These are phyloP conservation scores for Corchorus olitorius DNA, from an alignment of 345 rosid species.

Conservation along the genomic window DNA sequence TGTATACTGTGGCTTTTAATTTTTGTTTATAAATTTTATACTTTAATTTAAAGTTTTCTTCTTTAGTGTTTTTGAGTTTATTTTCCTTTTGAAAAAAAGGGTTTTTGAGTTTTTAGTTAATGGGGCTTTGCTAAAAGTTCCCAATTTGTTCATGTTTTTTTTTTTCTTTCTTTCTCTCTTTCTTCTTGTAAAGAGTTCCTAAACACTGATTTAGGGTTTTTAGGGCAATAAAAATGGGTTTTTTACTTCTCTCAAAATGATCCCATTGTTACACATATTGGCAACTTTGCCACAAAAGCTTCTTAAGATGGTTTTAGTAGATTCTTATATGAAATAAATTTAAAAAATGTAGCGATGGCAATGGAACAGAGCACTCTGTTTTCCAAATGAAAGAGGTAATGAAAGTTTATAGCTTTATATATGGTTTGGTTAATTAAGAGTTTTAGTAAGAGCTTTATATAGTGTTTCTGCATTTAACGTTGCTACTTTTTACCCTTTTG, in stretches of 20 bases:
- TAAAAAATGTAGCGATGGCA: background rate
- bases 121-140: background rate
- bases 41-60: background rate
- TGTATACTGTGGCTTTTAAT: background rate
- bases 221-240: background rate
- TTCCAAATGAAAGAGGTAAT: background rate
- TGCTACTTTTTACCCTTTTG: background rate
- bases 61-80: background rate
- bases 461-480: background rate
- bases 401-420: background rate
- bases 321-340: background rate
- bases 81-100: background rate
- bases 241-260: background rate
- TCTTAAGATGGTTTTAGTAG: no score
- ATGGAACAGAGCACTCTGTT: background rate
- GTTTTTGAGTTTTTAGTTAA: background rate
- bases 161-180: no score
- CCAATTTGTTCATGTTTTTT: background rate
- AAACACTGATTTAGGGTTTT: slow-evolving; percentile 4
- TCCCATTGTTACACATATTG: background rate
- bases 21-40: background rate
- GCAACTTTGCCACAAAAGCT: background rate
- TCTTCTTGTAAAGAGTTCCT: background rate
- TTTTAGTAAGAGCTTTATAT: background rate
- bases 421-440: background rate